Evolutionary conservation across 2,329 filamentous ascomycete species (phyloP).

Genomic region (Xylaria digitata): DNA sequence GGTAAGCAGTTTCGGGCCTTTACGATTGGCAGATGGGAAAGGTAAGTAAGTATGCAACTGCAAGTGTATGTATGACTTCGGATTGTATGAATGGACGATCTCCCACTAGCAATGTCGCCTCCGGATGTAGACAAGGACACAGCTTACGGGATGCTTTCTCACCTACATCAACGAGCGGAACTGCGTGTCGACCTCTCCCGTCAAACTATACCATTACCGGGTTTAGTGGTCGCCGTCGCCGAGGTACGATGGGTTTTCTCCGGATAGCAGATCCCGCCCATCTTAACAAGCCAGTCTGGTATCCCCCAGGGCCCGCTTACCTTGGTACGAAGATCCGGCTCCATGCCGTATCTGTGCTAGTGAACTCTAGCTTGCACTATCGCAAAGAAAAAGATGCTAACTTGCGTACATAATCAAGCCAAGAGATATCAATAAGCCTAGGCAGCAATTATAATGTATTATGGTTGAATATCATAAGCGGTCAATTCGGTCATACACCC

Average conservation of each 20-base stretch:
- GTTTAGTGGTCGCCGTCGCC: slow-evolving; percentile 2
- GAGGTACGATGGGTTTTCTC: slow-evolving; percentile 8
- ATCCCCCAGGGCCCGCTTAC: slow-evolving; percentile 1
- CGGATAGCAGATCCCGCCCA: background rate
- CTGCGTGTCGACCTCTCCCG: slow-evolving; percentile 5
- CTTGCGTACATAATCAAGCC: slow-evolving; percentile 5
- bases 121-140: slow-evolving; percentile 10
- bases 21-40: background rate
- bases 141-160: slow-evolving; percentile 18
- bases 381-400: background rate
- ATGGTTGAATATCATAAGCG: slow-evolving; percentile 1
- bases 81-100: background rate
- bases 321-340: slow-evolving; percentile 10
- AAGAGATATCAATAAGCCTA: slow-evolving; percentile 3
- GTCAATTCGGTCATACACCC: background rate
- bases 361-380: slow-evolving; percentile 7
- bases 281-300: background rate
- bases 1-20: slow-evolving; percentile 6
- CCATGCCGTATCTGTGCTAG: slow-evolving; percentile 1
- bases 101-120: slow-evolving; percentile 13
- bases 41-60: slow-evolving; percentile 3
- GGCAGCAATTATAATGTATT: slow-evolving; percentile 1
- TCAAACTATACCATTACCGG: slow-evolving; percentile 1
- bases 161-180: background rate
- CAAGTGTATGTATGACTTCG: background rate